Conservation (phyloP, 306 rosid species). For the Vigna radiata region DNA sequence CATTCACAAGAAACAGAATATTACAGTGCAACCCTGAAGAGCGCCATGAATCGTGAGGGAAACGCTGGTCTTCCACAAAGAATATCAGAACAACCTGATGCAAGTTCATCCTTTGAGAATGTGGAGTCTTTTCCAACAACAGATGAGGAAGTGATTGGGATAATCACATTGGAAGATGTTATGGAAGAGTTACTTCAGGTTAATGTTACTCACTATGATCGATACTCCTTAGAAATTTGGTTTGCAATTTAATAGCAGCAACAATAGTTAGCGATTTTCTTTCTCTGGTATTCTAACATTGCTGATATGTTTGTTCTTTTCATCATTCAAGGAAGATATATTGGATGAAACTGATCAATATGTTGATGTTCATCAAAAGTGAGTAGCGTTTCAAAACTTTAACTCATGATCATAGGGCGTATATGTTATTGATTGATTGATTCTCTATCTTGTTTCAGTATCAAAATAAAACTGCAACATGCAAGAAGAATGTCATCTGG, state of each 20-base stretch:
- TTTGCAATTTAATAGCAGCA: constrained; percentile 18
- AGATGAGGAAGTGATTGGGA: constrained; percentile 63
- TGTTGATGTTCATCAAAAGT: constrained; percentile 79
- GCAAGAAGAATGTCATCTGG: constrained; percentile 62
- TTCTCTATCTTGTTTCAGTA: constrained; percentile 50
- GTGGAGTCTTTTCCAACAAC: constrained; percentile 40
- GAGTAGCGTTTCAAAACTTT: constrained; percentile 39
- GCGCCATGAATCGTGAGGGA: constrained; percentile 42
- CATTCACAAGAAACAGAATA: constrained; percentile 51
- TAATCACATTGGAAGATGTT: constrained; percentile 83
- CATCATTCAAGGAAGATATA: constrained; percentile 66
- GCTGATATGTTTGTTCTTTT: constrained; percentile 9
- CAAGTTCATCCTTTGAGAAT: constrained; percentile 45
- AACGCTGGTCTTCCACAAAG: constrained; percentile 35
- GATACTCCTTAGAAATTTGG: constrained; percentile 10
- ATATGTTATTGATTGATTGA: not conserved
- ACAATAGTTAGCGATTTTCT: not conserved
- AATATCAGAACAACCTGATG: constrained; percentile 35
- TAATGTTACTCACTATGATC: constrained; percentile 15
- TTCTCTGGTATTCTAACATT: not conserved
- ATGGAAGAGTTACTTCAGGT: constrained; percentile 88
- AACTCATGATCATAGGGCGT: not conserved
- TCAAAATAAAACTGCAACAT: constrained; percentile 63
- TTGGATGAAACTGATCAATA: constrained; percentile 82
- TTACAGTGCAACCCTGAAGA: constrained; percentile 48